phyloP scores from a whole-genome alignment of 139 green algal species.

The Chlorella sp. region DNA sequence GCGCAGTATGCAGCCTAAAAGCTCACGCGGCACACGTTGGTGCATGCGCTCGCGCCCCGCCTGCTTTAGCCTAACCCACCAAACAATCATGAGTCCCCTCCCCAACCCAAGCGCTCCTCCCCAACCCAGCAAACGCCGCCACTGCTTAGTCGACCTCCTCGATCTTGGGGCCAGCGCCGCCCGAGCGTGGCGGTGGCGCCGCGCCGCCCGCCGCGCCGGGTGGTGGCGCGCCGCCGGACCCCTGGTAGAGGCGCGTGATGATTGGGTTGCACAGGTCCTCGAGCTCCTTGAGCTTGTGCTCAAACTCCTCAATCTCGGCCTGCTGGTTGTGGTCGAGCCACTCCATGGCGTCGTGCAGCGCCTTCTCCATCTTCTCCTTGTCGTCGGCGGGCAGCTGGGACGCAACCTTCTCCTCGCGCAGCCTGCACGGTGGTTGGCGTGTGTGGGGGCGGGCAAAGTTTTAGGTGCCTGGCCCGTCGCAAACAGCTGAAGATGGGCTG shows the following conservation, averaged over 20 bases:
- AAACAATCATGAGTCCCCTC: no score
- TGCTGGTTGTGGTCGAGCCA: conserved; percentile 96
- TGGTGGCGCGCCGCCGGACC: conserved; percentile 24
- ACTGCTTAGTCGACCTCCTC: conserved; percentile 83
- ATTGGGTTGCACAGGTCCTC: conserved; percentile 91
- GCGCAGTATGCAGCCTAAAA: no score
- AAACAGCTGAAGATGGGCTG: no score
- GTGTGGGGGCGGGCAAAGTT: neutral
- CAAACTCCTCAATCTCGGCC: conserved; percentile 94
- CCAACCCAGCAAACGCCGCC: no score
- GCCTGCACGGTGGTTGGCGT: conserved; percentile 6
- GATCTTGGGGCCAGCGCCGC: conserved; percentile 60
- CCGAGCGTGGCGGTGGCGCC: neutral
- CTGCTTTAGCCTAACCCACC: no score
- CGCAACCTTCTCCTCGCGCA: conserved; percentile 82
- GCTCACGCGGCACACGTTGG: no score
- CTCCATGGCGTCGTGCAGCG: conserved; percentile 74
- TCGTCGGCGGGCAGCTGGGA: conserved; percentile 76
- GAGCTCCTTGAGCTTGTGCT: conserved; percentile 96
- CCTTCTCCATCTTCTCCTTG: conserved; percentile 86
- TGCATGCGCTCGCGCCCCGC: no score
- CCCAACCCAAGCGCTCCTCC: no score
- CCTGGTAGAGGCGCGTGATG: conserved; percentile 74
- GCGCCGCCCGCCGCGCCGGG: conserved; percentile 31
- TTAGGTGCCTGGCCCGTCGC: no score